Percentiles rank a stretch among this genome's conserved stretches.
phyloP scores from a whole-genome alignment of 2,329 filamentous ascomycete genomes.

The Plenodomus lindquistii region DNA sequence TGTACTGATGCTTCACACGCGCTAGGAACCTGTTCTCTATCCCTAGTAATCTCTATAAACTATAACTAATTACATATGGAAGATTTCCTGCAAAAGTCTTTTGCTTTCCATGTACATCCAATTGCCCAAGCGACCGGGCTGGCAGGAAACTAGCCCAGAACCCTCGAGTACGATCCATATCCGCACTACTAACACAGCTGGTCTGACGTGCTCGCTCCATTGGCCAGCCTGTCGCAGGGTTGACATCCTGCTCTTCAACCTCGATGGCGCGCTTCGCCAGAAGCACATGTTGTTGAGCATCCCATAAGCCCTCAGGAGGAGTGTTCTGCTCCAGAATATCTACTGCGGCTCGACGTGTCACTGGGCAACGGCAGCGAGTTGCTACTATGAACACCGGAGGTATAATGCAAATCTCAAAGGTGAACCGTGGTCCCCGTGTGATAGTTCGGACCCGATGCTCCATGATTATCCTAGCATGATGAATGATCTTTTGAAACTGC shows the following conservation, averaged over 20 bases:
- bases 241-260: constrained; percentile 24
- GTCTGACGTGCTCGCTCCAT: constrained; percentile 15
- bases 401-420: constrained; percentile 26
- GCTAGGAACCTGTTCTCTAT: background rate
- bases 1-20: too few relatives aligned
- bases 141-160: constrained; percentile 16
- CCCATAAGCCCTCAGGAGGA: constrained; percentile 27
- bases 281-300: constrained; percentile 19
- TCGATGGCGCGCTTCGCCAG: constrained; percentile 21
- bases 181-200: constrained; percentile 17
- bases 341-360: constrained; percentile 25
- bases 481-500: constrained; percentile 18
- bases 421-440: constrained; percentile 17
- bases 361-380: constrained; percentile 23
- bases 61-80: background rate
- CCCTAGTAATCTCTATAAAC: background rate
- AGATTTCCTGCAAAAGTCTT: constrained; percentile 15
- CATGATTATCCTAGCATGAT: constrained; percentile 22
- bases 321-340: constrained; percentile 18
- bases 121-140: background rate
- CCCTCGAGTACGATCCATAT: constrained; percentile 18
- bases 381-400: constrained; percentile 14
- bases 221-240: constrained; percentile 24
- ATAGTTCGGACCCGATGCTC: constrained; percentile 11
- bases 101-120: constrained; percentile 5